Conservation (phyloP, 352 stramenopile species). For the Globisporangium abappressorium region DNA sequence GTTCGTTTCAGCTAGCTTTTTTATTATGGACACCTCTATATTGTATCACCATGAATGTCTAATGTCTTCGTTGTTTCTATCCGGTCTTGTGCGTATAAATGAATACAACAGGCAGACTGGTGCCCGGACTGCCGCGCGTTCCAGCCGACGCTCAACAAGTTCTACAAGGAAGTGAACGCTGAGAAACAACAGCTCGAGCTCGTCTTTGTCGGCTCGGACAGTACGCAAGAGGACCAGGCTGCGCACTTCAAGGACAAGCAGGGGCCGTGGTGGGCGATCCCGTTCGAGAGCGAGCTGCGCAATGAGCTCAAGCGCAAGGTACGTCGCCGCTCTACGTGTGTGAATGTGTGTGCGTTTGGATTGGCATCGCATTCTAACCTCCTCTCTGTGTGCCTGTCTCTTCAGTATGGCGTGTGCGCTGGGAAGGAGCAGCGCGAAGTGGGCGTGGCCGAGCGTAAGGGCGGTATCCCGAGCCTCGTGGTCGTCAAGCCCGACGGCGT, state of each 20-base stretch:
- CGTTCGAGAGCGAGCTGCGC: conserved; percentile 59
- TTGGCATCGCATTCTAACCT: background rate
- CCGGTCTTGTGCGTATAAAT: background rate
- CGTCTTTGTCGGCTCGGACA: conserved; percentile 79
- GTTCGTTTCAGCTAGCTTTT: conserved; percentile 20
- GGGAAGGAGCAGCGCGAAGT: conserved; percentile 55
- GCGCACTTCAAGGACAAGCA: conserved; percentile 74
- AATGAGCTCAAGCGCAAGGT: conserved; percentile 79
- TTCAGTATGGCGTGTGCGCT: conserved; percentile 68
- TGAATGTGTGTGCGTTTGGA: background rate
- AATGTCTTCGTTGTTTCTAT: background rate
- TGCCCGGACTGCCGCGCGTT: conserved; percentile 81
- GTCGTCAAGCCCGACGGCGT: conserved; percentile 60
- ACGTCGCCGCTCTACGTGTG: background rate
- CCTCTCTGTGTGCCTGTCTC: background rate
- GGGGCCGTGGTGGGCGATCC: conserved; percentile 70
- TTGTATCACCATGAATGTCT: background rate
- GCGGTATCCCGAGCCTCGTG: conserved; percentile 73
- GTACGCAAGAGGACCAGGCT: conserved; percentile 46
- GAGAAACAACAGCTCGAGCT: conserved; percentile 50
- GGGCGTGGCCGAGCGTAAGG: conserved; percentile 55
- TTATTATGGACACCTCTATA: background rate
- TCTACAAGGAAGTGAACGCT: conserved; percentile 54
- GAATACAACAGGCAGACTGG: conserved; percentile 63
- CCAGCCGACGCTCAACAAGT: conserved; percentile 71